These are phyloP conservation scores for Clarireedia paspali DNA, from an alignment of 2,329 filamentous ascomycete genomes.

Conservation along the genomic window DNA sequence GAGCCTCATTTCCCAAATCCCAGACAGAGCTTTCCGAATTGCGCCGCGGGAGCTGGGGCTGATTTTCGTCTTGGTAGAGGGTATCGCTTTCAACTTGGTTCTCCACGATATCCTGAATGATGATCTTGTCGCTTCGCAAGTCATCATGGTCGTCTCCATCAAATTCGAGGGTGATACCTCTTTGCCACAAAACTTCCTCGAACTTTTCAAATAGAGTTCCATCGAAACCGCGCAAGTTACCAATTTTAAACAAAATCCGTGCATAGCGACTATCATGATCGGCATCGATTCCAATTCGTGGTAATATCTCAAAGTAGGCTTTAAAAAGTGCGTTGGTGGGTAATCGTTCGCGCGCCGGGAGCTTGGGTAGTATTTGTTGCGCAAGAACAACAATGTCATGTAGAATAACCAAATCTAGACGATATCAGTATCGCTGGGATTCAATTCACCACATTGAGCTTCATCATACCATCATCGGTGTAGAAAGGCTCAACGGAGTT, in stretches of 20 bases:
- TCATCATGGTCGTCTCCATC: slow-evolving; percentile 30
- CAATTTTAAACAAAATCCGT: slow-evolving; percentile 72
- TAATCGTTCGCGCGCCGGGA: slow-evolving; percentile 53
- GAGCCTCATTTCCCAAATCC: slow-evolving; percentile 17
- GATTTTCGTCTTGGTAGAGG: slow-evolving; percentile 12
- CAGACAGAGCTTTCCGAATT: slow-evolving; percentile 29
- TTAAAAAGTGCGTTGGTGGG: slow-evolving; percentile 73
- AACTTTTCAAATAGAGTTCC: slow-evolving; percentile 61
- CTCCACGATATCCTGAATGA: neutral
- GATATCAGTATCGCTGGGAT: slow-evolving; percentile 1
- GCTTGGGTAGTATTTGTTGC: slow-evolving; percentile 51
- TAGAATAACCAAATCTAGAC: slow-evolving; percentile 66
- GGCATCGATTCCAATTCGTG: slow-evolving; percentile 59
- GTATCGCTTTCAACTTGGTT: slow-evolving; percentile 10
- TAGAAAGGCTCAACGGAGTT: slow-evolving; percentile 39
- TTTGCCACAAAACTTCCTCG: slow-evolving; percentile 54
- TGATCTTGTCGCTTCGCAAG: slow-evolving; percentile 2
- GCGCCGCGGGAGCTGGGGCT: slow-evolving; percentile 18
- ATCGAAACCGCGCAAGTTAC: slow-evolving; percentile 48
- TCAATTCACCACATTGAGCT: neutral
- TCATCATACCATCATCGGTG: slow-evolving; percentile 49
- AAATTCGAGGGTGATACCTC: slow-evolving; percentile 66
- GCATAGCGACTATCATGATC: slow-evolving; percentile 70
- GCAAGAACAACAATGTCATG: slow-evolving; percentile 69
- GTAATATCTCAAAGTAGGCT: slow-evolving; percentile 73